Conservation (phyloP, 768 basidiomycete genomes). For the Mycena rosella region DNA sequence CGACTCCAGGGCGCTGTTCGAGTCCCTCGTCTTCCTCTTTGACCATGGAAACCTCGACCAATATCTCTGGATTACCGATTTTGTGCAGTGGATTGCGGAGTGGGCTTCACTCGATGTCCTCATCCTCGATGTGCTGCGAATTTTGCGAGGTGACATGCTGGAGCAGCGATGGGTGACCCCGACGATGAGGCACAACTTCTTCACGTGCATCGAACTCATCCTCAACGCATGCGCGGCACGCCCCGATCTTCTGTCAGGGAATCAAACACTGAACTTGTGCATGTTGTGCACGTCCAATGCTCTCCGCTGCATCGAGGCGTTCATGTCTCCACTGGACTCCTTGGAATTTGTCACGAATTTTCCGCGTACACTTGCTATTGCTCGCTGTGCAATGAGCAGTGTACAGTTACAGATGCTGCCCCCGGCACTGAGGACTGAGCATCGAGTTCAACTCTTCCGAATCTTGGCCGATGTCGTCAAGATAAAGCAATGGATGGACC, state of each 20-base stretch:
- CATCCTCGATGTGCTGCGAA: slow-evolving; percentile 1
- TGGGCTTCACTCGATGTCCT: slow-evolving; percentile 14
- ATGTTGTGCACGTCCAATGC: slow-evolving; percentile 14
- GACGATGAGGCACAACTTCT: slow-evolving; percentile 22
- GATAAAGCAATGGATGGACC: slow-evolving; percentile 22
- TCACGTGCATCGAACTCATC: slow-evolving; percentile 7
- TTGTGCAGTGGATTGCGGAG: slow-evolving; percentile 10
- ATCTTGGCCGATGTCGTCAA: neutral
- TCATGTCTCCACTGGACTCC: slow-evolving; percentile 9
- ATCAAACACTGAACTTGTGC: slow-evolving; percentile 14
- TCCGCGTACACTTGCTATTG: neutral
- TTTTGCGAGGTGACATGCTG: slow-evolving; percentile 7
- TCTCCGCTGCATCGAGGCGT: slow-evolving; percentile 13
- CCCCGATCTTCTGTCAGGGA: neutral
- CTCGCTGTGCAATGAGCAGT: neutral
- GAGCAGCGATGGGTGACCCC: slow-evolving; percentile 18
- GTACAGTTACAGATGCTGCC: neutral
- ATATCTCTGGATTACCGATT: slow-evolving; percentile 12
- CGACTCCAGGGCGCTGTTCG: slow-evolving; percentile 1
- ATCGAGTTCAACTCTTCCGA: neutral
- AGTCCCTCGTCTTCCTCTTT: slow-evolving; percentile 5
- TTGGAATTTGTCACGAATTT: slow-evolving; percentile 7
- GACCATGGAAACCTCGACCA: neutral
- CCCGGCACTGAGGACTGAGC: neutral
- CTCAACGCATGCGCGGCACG: neutral